Evolutionary conservation across 129 eudicot species (phyloP), one percentile per base, ranked within the genome.

Genomic region (Tanacetum coccineum): DNA sequence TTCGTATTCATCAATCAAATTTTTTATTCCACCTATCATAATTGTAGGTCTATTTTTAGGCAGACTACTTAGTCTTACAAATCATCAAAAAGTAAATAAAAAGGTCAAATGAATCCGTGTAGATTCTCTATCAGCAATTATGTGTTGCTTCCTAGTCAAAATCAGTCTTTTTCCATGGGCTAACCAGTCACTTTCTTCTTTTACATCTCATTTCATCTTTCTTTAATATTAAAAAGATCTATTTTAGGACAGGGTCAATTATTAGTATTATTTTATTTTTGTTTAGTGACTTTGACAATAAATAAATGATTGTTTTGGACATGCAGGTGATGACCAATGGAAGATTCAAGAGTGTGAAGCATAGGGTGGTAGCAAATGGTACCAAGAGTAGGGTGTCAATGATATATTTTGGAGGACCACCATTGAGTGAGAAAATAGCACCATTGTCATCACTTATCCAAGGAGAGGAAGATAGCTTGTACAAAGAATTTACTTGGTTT

Each of bases 321-420:
- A n/a, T 62, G 74, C 83, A 90, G 97, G 97, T 90, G 6, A 82
- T 90, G 97, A 90, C 97, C 1, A 90, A 90, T 70, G 97, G 97
- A 66, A 82, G 87, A 79, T 90, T 90, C 48, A 90, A 87, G 77
- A 90, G 97, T 59, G 95, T 90, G 59, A 78, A 76, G 67, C 97
- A 90, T 71, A 84, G 97, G 80, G 97, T 90, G 55, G 76, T 90
- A 77, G 87, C 95, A 53, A 82, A 87, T 65, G 81, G 91, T 67
- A 57, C 48, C 19, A 82, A 82, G 80, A 81, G 95, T 64, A 83
- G 97, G 75, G 59, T 90, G 21, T 90, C 97, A 49, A 90, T 90
- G 97, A 90, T 90, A 17, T 90, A 82, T 76, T 90, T 90, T 71
- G 97, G 89, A 76, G 97, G 92, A 78, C 97, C 97, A 76, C 97